phyloP scores from a whole-genome alignment of 129 eudicot species.

The Chrysanthemum seticuspe region DNA sequence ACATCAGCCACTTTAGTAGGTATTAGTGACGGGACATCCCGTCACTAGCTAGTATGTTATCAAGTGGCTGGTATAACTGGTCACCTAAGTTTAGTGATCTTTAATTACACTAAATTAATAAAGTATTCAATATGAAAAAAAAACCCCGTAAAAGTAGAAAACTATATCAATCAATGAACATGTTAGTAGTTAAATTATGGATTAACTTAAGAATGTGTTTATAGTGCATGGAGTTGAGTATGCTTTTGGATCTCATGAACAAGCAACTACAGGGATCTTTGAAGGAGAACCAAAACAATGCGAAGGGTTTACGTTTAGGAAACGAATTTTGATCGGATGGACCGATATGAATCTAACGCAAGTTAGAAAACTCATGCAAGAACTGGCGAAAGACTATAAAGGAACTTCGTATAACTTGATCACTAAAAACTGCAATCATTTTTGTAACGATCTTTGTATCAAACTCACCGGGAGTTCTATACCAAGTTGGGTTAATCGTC shows the following conservation, averaged over 20 bases:
- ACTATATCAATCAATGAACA: too few species aligned
- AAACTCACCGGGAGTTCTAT: conserved; percentile 64
- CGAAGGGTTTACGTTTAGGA: conserved; percentile 81
- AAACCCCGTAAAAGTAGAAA: too few species aligned
- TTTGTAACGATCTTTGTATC: conserved; percentile 74
- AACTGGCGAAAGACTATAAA: conserved; percentile 54
- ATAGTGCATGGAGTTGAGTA: conserved; percentile 87
- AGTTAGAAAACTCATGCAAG: conserved; percentile 62
- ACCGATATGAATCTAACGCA: conserved; percentile 53
- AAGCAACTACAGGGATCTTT: conserved; percentile 75
- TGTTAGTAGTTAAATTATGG: too few species aligned
- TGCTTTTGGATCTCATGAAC: conserved; percentile 89
- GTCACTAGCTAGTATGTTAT: too few species aligned
- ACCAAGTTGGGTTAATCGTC: conserved; percentile 89
- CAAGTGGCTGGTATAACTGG: too few species aligned
- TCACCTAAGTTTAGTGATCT: too few species aligned
- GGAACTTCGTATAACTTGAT: conserved; percentile 75
- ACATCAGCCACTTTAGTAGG: too few species aligned
- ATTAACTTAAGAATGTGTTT: neutral
- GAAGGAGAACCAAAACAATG: conserved; percentile 82
- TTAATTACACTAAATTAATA: too few species aligned
- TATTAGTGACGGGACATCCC: too few species aligned
- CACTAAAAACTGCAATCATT: conserved; percentile 83
- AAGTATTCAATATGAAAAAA: too few species aligned
- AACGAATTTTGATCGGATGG: conserved; percentile 73